Conservation (phyloP, 2,329 filamentous ascomycete genomes). For the Colletotrichum viniferum region DNA sequence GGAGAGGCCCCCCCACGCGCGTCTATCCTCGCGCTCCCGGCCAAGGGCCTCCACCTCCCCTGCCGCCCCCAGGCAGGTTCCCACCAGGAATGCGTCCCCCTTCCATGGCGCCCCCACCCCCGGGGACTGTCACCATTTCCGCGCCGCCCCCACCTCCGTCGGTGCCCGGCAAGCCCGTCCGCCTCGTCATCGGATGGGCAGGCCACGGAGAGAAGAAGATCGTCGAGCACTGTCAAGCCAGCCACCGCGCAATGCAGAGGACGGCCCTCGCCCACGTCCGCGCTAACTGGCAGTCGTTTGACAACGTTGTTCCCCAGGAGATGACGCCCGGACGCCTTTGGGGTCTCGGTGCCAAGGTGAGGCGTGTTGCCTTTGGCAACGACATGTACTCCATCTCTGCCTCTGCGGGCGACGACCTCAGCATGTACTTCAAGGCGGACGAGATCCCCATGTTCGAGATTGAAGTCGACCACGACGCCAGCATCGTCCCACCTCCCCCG, state of each 20-base stretch:
- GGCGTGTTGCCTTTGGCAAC: conserved; percentile 11
- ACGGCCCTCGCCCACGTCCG: conserved; percentile 23
- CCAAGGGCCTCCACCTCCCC: background rate
- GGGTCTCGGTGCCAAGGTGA: conserved; percentile 13
- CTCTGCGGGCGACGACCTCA: conserved; percentile 1
- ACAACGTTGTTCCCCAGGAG: conserved; percentile 12
- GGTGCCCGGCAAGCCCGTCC: conserved; percentile 23
- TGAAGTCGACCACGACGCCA: conserved; percentile 12
- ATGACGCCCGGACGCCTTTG: conserved; percentile 14
- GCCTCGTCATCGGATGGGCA: conserved; percentile 30
- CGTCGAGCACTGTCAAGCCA: conserved; percentile 27
- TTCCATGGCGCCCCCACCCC: background rate
- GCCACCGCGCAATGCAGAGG: conserved; percentile 3
- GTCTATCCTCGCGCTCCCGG: conserved; percentile 17
- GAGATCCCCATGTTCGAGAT: conserved; percentile 17
- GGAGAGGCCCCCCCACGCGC: conserved; percentile 5
- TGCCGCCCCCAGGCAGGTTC: background rate
- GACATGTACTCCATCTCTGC: conserved; percentile 19
- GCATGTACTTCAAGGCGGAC: conserved; percentile 17
- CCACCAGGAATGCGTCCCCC: background rate
- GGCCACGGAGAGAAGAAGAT: conserved; percentile 33
- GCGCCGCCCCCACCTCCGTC: background rate
- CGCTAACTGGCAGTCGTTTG: conserved; percentile 14
- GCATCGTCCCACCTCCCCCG: background rate
- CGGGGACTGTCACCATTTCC: background rate